These are phyloP conservation scores for Candida wancherniae DNA, from an alignment of 805 yeast species.

Conservation along the genomic window DNA sequence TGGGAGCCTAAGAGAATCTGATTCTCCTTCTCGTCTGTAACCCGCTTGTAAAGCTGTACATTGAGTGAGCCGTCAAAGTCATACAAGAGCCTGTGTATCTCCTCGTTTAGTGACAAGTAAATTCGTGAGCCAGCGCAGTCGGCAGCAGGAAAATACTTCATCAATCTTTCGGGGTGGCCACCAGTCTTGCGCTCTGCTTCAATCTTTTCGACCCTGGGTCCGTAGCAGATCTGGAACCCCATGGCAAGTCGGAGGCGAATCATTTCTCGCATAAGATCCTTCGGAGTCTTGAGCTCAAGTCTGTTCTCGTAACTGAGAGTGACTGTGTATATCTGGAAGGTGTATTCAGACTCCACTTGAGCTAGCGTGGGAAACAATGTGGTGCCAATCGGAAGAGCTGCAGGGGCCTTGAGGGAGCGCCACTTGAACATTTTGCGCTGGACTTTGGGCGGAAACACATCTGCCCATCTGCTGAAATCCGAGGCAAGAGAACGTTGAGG, in stretches of 20 bases:
- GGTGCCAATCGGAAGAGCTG: slow-evolving; percentile 81
- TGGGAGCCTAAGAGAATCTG: slow-evolving; percentile 14
- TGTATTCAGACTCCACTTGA: slow-evolving; percentile 68
- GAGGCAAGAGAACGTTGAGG: slow-evolving; percentile 23
- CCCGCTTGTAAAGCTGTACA: slow-evolving; percentile 63
- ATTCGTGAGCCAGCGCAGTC: slow-evolving; percentile 55
- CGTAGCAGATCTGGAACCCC: slow-evolving; percentile 89
- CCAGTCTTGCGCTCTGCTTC: slow-evolving; percentile 56
- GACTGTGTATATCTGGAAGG: slow-evolving; percentile 80
- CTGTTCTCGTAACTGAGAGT: slow-evolving; percentile 57
- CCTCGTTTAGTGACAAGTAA: slow-evolving; percentile 73
- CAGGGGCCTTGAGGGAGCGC: slow-evolving; percentile 91
- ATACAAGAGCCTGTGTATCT: slow-evolving; percentile 77
- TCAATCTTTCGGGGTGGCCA: slow-evolving; percentile 50
- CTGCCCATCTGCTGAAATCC: slow-evolving; percentile 77
- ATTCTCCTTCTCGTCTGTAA: slow-evolving; percentile 3
- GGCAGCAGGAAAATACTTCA: slow-evolving; percentile 48
- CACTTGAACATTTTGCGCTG: slow-evolving; percentile 74
- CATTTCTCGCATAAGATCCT: slow-evolving; percentile 77
- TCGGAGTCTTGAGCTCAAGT: slow-evolving; percentile 45
- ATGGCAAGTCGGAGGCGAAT: slow-evolving; percentile 72
- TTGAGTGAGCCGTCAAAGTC: slow-evolving; percentile 69
- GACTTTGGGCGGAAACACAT: slow-evolving; percentile 74
- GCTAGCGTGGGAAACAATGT: slow-evolving; percentile 67
- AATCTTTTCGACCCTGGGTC: slow-evolving; percentile 57